Evolutionary conservation across 371 early-diverging fungal species (phyloP), one percentile per base, ranked within the genome.

Genomic region (Zopfochytrium polystomum): DNA sequence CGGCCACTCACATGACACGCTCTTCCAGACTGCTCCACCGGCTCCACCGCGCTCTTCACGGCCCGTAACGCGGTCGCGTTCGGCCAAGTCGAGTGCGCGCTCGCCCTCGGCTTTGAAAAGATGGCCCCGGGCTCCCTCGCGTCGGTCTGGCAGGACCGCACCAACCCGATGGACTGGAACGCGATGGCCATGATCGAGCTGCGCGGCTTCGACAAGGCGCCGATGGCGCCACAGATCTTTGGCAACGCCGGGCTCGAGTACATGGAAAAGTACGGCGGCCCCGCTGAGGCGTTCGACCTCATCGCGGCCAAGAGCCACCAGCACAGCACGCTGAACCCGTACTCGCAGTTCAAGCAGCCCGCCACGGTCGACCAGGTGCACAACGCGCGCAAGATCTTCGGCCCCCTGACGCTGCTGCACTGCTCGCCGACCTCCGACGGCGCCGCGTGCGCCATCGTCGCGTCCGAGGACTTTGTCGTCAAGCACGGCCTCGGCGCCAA

Each of bases 361-460:
- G 85, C 84, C 60, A 80, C 85, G 1, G 64, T 88, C 49, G 88
- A 87, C 48, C 84, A 88, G 62, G 73, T 88, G 27, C 68, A 84
- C 55, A 55, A 55, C 20, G 86, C 89, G 1, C 79, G 80, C 55
- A 78, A 71, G 29, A 79, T 90, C 22, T 86, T 80, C 71, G 87
- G 86, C 11, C 87, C 88, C 3, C 58, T 90, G 44, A 88, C 88
- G 32, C 85, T 75, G 35, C 77, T 88, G 23, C 88, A 88, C 68
- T 90, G 90, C 77, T 87, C 87, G 59, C 89, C 90, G 33, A 90
- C 88, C 9, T 87, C 89, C 3, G 88, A 90, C 70, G 90, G 90
- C 46, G 77, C 86, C 31, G 89, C 79, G 3, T 84, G 85, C 53
- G 85, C 73, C 26, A 79, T 90, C 61, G 51, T 90, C 5, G 85